These are phyloP conservation scores for Citrullus colocynthis DNA, from an alignment of 306 rosid species.

Conservation along the genomic window DNA sequence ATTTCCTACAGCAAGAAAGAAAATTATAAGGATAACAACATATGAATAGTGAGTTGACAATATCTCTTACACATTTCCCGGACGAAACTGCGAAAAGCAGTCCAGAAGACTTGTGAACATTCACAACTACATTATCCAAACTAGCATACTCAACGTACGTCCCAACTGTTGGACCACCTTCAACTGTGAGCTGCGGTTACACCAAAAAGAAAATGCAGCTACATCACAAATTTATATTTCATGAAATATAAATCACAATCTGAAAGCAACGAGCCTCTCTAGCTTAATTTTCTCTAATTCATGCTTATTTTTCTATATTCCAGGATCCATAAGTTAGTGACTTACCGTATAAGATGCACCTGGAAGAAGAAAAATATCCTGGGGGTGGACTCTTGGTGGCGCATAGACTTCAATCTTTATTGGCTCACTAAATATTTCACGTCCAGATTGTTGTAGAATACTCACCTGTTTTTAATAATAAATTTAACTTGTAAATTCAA, in stretches of 20 bases:
- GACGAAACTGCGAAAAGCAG: constrained; percentile 44
- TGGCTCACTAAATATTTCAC: constrained; percentile 48
- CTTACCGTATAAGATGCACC: constrained; percentile 82
- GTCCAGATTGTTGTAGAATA: constrained; percentile 49
- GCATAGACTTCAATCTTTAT: constrained; percentile 85
- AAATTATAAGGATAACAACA: not conserved
- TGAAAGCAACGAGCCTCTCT: not conserved
- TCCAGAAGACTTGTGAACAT: constrained; percentile 58
- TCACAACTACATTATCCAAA: constrained; percentile 49
- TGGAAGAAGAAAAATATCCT: constrained; percentile 60
- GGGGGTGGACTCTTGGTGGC: constrained; percentile 61
- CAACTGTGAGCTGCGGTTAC: constrained; percentile 49
- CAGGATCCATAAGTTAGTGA: constrained; percentile 7
- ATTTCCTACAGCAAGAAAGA: not conserved
- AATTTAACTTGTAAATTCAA: constrained; percentile 10
- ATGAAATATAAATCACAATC: not conserved
- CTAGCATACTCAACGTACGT: constrained; percentile 54
- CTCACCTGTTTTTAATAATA: constrained; percentile 57
- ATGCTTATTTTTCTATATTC: not conserved
- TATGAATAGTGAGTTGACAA: not conserved
- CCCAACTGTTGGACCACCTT: constrained; percentile 81
- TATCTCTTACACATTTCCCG: constrained; percentile 71
- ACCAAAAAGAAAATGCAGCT: not conserved
- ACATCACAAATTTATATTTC: not conserved
- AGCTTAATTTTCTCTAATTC: not conserved